Evolutionary conservation across 1,284 basidiomycete species (phyloP), one percentile per base, ranked within the genome.

Genomic region (Meira miltonrushii): DNA sequence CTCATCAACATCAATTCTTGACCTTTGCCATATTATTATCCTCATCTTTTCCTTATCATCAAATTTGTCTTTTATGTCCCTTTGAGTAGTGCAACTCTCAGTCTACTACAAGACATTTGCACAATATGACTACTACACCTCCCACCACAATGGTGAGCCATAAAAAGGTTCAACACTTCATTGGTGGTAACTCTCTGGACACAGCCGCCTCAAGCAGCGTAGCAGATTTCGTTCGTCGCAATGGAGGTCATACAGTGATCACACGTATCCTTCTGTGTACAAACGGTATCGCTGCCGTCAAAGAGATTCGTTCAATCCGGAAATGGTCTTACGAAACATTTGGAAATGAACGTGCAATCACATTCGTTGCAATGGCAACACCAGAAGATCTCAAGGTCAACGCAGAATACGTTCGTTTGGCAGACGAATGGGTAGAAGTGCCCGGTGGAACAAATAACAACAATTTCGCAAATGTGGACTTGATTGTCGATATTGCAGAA

Each of bases 261-360:
- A 96, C 92, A 64, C 98, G 97, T 83, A 94, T 95, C 58, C 69
- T 77, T 58, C 75, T 77, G 46, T 77, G 75, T 72, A 77, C 72
- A 66, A 79, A 78, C 88, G 90, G 91, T 85, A 99, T 98, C 76
- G 95, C 93, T 54, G 95, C 94, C 60, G 95, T 98, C 55, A 99
- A 99, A 81, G 94, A 98, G 81, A 98, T 98, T 75, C 87, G 95
- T 58, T 98, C 95, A 52, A 89, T 99, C 72, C 86, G 95, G 66
- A 94, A 97, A 86, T 99, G 95, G 95, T 92, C 91, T 70, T 99
- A 98, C 82, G 95, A 98, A 82, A 95, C 93, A 0, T 98, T 99
- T 80, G 95, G 95, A 62, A 87, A 87, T 57, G 95, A 98, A 79
- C 88, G 91, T 67, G 90, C 89, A 58, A 86, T 99, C 81, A 92